Base-by-base conservation (phyloP, 2,329 filamentous ascomycete genomes). In the Daldinia sp. region DNA sequence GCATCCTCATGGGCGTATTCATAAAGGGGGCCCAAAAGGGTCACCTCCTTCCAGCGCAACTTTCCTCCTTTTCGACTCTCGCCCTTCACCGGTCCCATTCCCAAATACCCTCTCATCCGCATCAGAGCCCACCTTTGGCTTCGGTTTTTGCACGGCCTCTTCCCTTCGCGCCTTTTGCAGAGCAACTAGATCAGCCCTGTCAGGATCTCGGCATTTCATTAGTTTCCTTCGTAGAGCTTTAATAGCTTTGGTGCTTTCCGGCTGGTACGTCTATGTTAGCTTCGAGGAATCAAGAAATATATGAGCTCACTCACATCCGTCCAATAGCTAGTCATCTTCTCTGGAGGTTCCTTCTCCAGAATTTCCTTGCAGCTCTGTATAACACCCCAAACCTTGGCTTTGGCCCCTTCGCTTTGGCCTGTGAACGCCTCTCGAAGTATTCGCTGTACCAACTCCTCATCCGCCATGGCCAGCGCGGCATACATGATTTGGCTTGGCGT, bases 401-500 rank as follows among this genome's bases (percentile, higher is more conserved):
- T 73, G 30, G 58, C 64, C 1, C 60, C 66, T 19, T 72, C 70
- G 23, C 54, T 59, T 57, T 73, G 68, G 7, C 72, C 71, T 13
- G 73, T 66, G 55, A 81, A 80, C 1, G 78, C 77, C 5, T 77
- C 73, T 1, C 79, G 77, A 10, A 86, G 72, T 43, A 87, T 67
- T 3, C 77, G 75, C 62, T 86, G 82, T 2, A 83, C 73, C 29
- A 95, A 78, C 0, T 83, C 85, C 37, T 82, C 78, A 74, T 98
- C 94, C 0, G 89, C 91, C 52, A 96, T 84, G 11, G 90, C 82
- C 25, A 97, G 79, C 0, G 94, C 88, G 0, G 92, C 90, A 62
- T 98, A 84, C 88, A 94, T 94, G 75, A 98, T 96, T 76, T 99
- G 95, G 21, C 92, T 91, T 0, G 95, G 95, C 0, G 94, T 94